A percentile compares a stretch with the other conserved stretches of the same genome.
phyloP scores from a whole-genome alignment of 2,329 filamentous ascomycete genomes.

The Aspergillus viridinutans region DNA sequence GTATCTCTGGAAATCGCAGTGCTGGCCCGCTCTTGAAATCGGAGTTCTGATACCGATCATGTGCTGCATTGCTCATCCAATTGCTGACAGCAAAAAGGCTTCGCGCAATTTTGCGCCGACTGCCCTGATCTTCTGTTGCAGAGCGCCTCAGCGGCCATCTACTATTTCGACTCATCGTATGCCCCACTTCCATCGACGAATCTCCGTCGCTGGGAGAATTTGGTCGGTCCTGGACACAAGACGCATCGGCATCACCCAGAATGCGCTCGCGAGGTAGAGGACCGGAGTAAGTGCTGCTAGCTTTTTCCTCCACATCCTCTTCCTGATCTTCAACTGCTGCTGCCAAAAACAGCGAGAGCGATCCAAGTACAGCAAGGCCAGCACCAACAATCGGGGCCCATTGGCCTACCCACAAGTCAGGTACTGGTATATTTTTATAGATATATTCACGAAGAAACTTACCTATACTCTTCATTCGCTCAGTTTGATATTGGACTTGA shows the following conservation, averaged over 20 bases:
- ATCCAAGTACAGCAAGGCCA: conserved; percentile 54
- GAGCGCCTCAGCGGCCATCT: not conserved
- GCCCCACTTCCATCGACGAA: not conserved
- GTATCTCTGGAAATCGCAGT: conserved; percentile 53
- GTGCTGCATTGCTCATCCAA: conserved; percentile 29
- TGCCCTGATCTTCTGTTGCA: not conserved
- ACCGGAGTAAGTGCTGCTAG: conserved; percentile 35
- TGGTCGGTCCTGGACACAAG: not conserved
- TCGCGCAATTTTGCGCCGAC: not conserved
- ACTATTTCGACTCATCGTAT: not conserved
- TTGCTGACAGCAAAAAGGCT: not conserved
- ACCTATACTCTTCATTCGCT: not conserved
- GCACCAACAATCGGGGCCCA: conserved; percentile 49
- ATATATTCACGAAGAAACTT: not conserved
- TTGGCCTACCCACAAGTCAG: conserved; percentile 20
- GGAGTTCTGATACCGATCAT: conserved; percentile 47
- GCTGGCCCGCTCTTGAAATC: conserved; percentile 47
- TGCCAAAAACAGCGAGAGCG: conserved; percentile 52
- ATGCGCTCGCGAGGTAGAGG: not conserved
- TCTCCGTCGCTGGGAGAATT: not conserved
- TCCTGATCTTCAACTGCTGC: conserved; percentile 27
- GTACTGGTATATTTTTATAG: conserved; percentile 39
- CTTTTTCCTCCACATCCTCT: conserved; percentile 33
- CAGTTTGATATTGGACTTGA: not conserved
- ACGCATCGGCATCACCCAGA: not conserved